A percentile compares a stretch with the other conserved stretches of the same genome.
These are phyloP conservation scores for Myxozyma nipponensis DNA, from an alignment of 805 yeast species.

Conservation along the genomic window DNA sequence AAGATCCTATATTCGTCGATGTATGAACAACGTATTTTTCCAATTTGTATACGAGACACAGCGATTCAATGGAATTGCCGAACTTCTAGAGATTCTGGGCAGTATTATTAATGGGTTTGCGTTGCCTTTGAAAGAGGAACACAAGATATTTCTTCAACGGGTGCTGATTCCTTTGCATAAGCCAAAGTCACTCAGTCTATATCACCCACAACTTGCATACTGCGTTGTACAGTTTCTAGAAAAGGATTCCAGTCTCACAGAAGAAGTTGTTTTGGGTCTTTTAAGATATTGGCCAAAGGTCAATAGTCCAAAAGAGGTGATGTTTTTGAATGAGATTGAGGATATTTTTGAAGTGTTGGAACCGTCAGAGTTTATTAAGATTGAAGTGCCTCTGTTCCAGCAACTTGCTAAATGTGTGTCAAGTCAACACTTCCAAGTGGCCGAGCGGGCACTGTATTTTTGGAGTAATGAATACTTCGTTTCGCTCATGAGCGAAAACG, in stretches of 20 bases:
- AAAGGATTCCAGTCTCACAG: constrained; percentile 87
- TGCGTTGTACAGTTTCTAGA: constrained; percentile 95
- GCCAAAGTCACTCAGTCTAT: constrained; percentile 78
- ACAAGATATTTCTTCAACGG: constrained; percentile 80
- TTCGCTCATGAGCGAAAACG: constrained; percentile 78
- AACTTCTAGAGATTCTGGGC: constrained; percentile 89
- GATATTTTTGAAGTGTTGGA: constrained; percentile 96
- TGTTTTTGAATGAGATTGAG: constrained; percentile 93
- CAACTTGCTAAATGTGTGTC: constrained; percentile 92
- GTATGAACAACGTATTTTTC: constrained; percentile 85
- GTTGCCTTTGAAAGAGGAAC: constrained; percentile 93
- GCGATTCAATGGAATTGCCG: constrained; percentile 93
- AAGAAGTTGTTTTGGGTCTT: constrained; percentile 93
- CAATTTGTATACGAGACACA: constrained; percentile 94
- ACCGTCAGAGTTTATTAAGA: constrained; percentile 83
- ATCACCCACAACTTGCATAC: constrained; percentile 95
- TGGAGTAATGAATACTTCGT: constrained; percentile 95
- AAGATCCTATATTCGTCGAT: constrained; percentile 85
- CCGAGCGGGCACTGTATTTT: constrained; percentile 88
- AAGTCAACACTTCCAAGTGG: constrained; percentile 94
- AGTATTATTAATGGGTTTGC: constrained; percentile 98
- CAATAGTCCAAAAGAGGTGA: constrained; percentile 89
- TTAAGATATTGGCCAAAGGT: constrained; percentile 95
- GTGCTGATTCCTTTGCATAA: constrained; percentile 91
- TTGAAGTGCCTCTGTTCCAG: constrained; percentile 88